A percentile compares a stretch with the other conserved stretches of the same genome.
These are phyloP conservation scores for Cryptococcus wingfieldii DNA, from an alignment of 1,284 basidiomycete species.

Conservation along the genomic window DNA sequence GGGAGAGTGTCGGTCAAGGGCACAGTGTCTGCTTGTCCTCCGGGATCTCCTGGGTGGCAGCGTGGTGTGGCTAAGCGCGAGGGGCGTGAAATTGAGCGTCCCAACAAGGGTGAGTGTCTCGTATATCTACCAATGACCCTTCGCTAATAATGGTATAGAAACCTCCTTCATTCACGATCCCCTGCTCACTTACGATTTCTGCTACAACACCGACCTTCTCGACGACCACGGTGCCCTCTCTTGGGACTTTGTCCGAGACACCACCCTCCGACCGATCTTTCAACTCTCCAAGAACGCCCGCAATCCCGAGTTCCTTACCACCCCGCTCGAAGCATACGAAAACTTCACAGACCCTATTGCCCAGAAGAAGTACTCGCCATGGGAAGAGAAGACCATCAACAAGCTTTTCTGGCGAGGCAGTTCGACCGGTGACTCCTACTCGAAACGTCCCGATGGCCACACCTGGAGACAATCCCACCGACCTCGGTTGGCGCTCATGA, in stretches of 20 bases:
- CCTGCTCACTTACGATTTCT: constrained; percentile 32
- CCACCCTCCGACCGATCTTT: constrained; percentile 43
- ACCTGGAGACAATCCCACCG: constrained; percentile 47
- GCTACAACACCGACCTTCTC: constrained; percentile 34
- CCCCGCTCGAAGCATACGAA: constrained; percentile 44
- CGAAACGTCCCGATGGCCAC: constrained; percentile 23
- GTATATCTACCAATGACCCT: constrained; percentile 1
- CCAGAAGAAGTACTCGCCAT: constrained; percentile 31
- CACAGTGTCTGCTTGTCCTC: constrained; percentile 25
- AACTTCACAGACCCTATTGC: constrained; percentile 27
- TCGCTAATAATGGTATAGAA: constrained; percentile 11
- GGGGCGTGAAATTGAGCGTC: constrained; percentile 3
- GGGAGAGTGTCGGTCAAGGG: constrained; percentile 24
- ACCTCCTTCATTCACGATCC: constrained; percentile 40
- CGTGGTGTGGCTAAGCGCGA: constrained; percentile 9
- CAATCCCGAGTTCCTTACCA: constrained; percentile 41
- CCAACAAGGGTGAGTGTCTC: constrained; percentile 10
- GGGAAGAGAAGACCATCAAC: constrained; percentile 41
- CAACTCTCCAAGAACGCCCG: constrained; percentile 43
- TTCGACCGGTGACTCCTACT: constrained; percentile 47
- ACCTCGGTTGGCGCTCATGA: constrained; percentile 40
- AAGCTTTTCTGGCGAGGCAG: constrained; percentile 52
- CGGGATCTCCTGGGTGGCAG: constrained; percentile 20
- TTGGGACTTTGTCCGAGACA: constrained; percentile 33
- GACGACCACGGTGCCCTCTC: constrained; percentile 40